Conservation (phyloP, 352 stramenopile genomes). For the Phytopythium ostracodes region DNA sequence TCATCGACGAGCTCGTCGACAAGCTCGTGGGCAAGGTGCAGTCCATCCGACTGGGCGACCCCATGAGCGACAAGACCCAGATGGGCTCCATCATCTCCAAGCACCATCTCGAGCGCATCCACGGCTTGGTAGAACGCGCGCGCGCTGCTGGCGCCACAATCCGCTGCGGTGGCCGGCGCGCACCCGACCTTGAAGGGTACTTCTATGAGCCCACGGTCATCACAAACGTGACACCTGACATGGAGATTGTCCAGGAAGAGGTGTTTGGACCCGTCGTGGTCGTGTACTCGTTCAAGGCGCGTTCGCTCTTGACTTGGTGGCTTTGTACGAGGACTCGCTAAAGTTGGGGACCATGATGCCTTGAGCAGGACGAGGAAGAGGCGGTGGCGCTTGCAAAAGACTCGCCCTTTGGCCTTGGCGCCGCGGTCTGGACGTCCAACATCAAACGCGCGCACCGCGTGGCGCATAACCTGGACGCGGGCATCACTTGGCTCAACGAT, state of each 20-base stretch:
- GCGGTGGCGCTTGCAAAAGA: conserved; percentile 76
- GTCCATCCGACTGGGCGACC: conserved; percentile 50
- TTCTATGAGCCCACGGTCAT: conserved; percentile 94
- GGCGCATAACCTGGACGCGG: conserved; percentile 75
- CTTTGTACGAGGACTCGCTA: not conserved
- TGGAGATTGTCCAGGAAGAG: conserved; percentile 85
- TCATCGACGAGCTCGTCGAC: conserved; percentile 73
- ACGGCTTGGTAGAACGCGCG: conserved; percentile 75
- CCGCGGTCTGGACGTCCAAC: conserved; percentile 83
- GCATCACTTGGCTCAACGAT: conserved; percentile 92
- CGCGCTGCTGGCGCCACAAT: conserved; percentile 74
- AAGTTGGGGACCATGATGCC: conserved; percentile 16
- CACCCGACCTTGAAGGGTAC: conserved; percentile 53
- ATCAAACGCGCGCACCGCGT: conserved; percentile 78
- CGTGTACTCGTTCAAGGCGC: conserved; percentile 35
- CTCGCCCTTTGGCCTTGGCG: conserved; percentile 76
- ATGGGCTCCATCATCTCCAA: conserved; percentile 72
- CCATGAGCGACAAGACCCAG: conserved; percentile 41
- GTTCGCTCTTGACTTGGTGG: not conserved
- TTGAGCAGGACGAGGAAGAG: conserved; percentile 57
- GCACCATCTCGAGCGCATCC: conserved; percentile 52
- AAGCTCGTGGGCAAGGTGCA: conserved; percentile 49
- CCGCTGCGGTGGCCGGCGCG: conserved; percentile 60
- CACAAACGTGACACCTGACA: conserved; percentile 47
- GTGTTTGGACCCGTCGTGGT: conserved; percentile 86